Evolutionary conservation across 2,329 filamentous ascomycete species (phyloP), one percentile per base, ranked within the genome.

Genomic region (Trichoderma asperellum): DNA sequence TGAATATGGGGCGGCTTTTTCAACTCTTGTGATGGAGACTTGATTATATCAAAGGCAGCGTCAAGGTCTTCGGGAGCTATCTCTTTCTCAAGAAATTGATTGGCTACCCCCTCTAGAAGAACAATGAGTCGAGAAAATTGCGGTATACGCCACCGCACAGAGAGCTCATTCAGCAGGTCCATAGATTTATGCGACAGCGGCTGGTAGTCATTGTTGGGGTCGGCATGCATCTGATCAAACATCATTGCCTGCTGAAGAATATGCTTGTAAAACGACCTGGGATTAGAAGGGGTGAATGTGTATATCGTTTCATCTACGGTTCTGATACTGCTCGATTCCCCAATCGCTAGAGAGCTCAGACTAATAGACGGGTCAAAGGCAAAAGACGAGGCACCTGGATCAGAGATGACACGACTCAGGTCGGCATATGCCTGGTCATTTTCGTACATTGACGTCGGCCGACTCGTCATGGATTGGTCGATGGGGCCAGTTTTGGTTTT

Each of bases 241-340:
- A 85, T 84, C 79, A 97, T 85, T 37, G 92, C 91, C 77, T 94
- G 90, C 74, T 91, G 89, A 64, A 97, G 81, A 71, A 97, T 91
- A 68, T 91, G 89, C 76, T 92, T 92, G 81, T 97, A 97, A 77
- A 92, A 94, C 10, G 89, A 86, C 74, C 94, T 88, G 35, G 95
- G 88, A 73, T 97, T 93, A 40, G 91, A 84, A 37, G 96, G 96
- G 70, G 97, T 96, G 77, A 95, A 99, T 0, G 92, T 96, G 78
- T 95, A 98, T 61, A 90, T 86, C 59, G 89, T 82, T 73, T 91
- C 87, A 72, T 90, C 88, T 16, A 89, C 84, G 37, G 83, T 77
- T 67, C 85, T 81, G 70, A 86, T 85, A 71, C 83, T 83, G 72
- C 81, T 77, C n/a, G 77, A 78, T 60, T 88, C 84, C 34, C 85